phyloP scores from a whole-genome alignment of 2,329 filamentous ascomycete species.

The Diaporthe ampelina region DNA sequence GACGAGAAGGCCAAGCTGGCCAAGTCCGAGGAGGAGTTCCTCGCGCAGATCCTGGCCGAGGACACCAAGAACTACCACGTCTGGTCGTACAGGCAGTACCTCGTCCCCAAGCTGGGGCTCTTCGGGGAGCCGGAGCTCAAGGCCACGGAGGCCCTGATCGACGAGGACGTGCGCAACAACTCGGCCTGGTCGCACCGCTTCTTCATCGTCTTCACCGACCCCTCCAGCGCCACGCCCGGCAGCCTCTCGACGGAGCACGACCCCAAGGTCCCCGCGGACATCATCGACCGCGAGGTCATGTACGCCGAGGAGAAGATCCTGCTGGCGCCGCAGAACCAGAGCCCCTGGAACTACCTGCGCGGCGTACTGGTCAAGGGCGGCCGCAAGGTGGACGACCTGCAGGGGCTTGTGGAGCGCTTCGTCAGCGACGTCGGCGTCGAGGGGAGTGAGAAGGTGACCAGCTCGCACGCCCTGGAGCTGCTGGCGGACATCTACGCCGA shows the following conservation, averaged over 20 bases:
- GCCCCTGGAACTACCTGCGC: conserved; percentile 91
- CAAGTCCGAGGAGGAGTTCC: conserved; percentile 79
- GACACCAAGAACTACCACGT: conserved; percentile 99
- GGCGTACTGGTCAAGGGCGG: conserved; percentile 80
- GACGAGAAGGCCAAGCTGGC: conserved; percentile 70
- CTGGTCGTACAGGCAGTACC: conserved; percentile 91
- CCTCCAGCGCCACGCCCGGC: conserved; percentile 61
- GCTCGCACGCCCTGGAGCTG: conserved; percentile 78
- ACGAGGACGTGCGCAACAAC: conserved; percentile 91
- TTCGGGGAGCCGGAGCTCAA: conserved; percentile 77
- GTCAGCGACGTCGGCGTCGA: conserved; percentile 60
- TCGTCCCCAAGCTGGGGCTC: conserved; percentile 75
- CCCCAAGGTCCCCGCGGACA: conserved; percentile 68
- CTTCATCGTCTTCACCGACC: conserved; percentile 86
- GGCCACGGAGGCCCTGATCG: conserved; percentile 80
- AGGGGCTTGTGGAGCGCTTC: conserved; percentile 66
- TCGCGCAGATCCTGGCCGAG: conserved; percentile 82
- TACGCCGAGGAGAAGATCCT: conserved; percentile 81
- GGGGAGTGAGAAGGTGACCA: conserved; percentile 66
- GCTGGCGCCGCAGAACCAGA: conserved; percentile 92
- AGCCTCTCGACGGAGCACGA: conserved; percentile 66
- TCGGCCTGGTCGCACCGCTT: conserved; percentile 98
- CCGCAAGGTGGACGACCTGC: conserved; percentile 59
- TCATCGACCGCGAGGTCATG: conserved; percentile 81
- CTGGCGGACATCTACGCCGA: conserved; percentile 77